Evolutionary conservation across 495 filamentous ascomycete species (phyloP).

Genomic region (Oleoguttula mirabilis): DNA sequence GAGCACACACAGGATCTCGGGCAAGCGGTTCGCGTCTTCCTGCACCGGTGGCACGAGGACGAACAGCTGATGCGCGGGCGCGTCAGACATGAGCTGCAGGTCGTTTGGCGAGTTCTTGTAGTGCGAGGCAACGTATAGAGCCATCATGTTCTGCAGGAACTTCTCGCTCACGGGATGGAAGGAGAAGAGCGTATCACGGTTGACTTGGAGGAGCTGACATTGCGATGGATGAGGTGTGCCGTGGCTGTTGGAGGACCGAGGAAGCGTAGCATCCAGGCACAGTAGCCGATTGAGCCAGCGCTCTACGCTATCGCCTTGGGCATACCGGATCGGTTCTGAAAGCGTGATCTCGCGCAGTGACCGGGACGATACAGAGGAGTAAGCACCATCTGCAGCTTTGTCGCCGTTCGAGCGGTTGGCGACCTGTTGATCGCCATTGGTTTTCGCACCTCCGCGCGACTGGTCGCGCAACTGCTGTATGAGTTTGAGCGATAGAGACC

Average conservation of each 20-base stretch:
- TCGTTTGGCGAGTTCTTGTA: constrained; percentile 99
- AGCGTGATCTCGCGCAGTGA: constrained; percentile 88
- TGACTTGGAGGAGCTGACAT: constrained; percentile 85
- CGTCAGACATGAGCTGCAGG: constrained; percentile 93
- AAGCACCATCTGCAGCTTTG: constrained; percentile 49
- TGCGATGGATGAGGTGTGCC: constrained; percentile 82
- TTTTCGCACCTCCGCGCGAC: constrained; percentile 49
- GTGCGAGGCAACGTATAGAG: constrained; percentile 92
- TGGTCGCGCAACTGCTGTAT: constrained; percentile 97
- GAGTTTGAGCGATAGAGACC: constrained; percentile 88
- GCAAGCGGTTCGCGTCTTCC: constrained; percentile 62
- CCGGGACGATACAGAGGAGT: constrained; percentile 50
- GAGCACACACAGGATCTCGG: constrained; percentile 88
- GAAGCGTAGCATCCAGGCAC: constrained; percentile 82
- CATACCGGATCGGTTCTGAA: constrained; percentile 87
- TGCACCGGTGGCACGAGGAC: constrained; percentile 82
- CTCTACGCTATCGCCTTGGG: constrained; percentile 80
- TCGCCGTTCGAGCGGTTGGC: constrained; percentile 62
- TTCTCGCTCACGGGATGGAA: constrained; percentile 96
- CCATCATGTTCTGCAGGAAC: constrained; percentile 95
- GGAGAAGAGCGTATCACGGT: constrained; percentile 93
- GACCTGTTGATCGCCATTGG: constrained; percentile 45
- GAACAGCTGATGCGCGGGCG: constrained; percentile 91
- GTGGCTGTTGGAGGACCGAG: constrained; percentile 61
- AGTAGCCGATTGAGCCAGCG: constrained; percentile 93